Conservation (phyloP, 441 rosid genomes). For the Brassica hybrid region DNA sequence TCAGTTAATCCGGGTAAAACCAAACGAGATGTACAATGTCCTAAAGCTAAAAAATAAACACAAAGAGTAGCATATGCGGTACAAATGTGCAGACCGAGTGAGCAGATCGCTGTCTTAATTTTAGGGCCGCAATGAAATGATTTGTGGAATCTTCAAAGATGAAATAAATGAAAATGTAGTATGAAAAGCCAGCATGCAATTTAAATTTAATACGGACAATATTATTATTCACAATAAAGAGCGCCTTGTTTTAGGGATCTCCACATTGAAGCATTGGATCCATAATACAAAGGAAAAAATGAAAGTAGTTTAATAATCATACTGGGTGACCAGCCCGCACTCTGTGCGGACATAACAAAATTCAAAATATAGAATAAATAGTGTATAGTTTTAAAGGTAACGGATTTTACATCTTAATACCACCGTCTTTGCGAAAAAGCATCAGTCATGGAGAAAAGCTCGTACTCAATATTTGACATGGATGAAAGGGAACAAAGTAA, state of each 20-base stretch:
- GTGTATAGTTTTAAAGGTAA: too few relatives aligned
- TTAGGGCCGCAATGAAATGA: background rate
- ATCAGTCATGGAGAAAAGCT: too few relatives aligned
- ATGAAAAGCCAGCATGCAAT: background rate
- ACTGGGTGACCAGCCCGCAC: too few relatives aligned
- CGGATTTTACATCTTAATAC: too few relatives aligned
- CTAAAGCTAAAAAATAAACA: background rate
- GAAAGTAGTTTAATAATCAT: background rate
- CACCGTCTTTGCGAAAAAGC: too few relatives aligned
- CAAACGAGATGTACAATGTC: background rate
- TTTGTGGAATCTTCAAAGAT: background rate
- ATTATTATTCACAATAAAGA: background rate
- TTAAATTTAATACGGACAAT: background rate
- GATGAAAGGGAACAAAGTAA: too few relatives aligned
- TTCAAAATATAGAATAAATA: too few relatives aligned
- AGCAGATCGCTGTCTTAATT: background rate
- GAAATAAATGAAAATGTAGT: background rate
- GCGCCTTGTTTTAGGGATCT: conserved; percentile 8
- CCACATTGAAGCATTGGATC: conserved; percentile 10
- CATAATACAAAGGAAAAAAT: background rate
- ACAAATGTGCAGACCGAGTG: background rate
- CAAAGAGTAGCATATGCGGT: background rate
- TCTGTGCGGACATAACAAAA: too few relatives aligned
- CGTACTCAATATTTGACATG: too few relatives aligned
- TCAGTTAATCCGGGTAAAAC: background rate